Evolutionary conservation across 208 protist species (phyloP), one percentile per base, ranked within the genome.

Genomic region (Lotmaria passim): DNA sequence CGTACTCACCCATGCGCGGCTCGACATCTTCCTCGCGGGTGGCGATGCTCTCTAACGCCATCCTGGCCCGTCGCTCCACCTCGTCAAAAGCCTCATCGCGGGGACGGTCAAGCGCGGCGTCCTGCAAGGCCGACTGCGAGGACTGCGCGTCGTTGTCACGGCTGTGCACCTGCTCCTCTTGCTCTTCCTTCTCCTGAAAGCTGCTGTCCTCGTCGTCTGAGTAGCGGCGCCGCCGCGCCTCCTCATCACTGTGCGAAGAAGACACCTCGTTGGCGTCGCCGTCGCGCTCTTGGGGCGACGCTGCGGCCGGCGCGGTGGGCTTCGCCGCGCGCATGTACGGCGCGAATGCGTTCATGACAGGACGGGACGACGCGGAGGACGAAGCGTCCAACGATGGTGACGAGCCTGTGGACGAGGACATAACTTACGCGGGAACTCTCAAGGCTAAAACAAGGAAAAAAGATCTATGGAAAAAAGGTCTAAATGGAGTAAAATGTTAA

Each of bases 41-140:
- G 0, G 87, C 79, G 51, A 97, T 89, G 19, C 61, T 65, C 81
- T 96, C 90, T 50, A 97, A 69, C 28, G 85, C 90, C 36, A 68
- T 57, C 0, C 90, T 79, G 26, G 90, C 93, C 48, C 64, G 66
- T 19, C 69, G 75, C 79, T 95, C 90, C 17, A 93, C 50, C 36
- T 55, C 61, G 30, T 81, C 73, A 31, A 89, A 84, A 12, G 62
- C 76, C 52, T 68, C 73, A 17, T 86, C 78, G 23, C 57, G 48
- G 1, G 62, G 63, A 4, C 62, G 71, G 46, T 76, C 73, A 1
- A 67, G 24, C 36, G 65, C 52, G 0, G 41, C 50, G n/a, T 8
- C 38, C 41, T 46, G 69, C 6, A 28, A 36, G 43, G 56, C 21
- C 8, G 51, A 66, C 38, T 34, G 31, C 31, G 23, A 17, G 33